Evolutionary conservation across 2,329 filamentous ascomycete species (phyloP), one percentile per base, ranked within the genome.

Genomic region (Aspergillus puulaauensis): DNA sequence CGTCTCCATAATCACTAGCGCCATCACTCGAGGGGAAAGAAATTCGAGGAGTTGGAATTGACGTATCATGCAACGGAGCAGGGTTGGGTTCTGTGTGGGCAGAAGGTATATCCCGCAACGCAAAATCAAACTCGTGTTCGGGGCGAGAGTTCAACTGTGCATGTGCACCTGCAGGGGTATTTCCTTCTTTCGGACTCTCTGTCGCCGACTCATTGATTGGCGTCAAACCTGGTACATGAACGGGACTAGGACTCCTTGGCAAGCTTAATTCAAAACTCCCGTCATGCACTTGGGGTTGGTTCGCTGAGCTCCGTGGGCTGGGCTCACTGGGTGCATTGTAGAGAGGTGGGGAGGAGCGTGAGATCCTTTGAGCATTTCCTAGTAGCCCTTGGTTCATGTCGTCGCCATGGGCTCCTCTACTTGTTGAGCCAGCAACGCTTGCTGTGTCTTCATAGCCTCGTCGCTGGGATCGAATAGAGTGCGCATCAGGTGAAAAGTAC

Each of bases 301-400:
- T 63, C 15, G 44, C n/a, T 14, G 58, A 57, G 40, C 27, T 56
- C 7, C 60, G 55, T 33, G 21, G 40, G 23, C 50, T 46, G 23
- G 40, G 33, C 14, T 70, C 58, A 23, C 63, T 56, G 6, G 67
- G 63, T 21, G 56, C 54, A 8, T 57, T 61, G 46, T 69, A 65
- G 2, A 71, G 47, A 15, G 75, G 73, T n/a, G 81, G 80, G 46
- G 77, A 73, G 3, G 82, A 83, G 9, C 78, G 79, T 9, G 84
- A 84, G 79, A 86, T 86, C 24, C 79, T 73, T 64, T 83, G 80
- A 14, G 84, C 84, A 67, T 86, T 85, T 50, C 77, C 74, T 46
- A 87, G 67, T 21, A 87, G 75, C 56, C 79, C 78, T 44, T 82
- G 78, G 54, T 79, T 78, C 70, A 80, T 80, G 17, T 79, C 77